These are phyloP conservation scores for Lentinus tigrinus DNA, from an alignment of 768 basidiomycete genomes.

Conservation along the genomic window DNA sequence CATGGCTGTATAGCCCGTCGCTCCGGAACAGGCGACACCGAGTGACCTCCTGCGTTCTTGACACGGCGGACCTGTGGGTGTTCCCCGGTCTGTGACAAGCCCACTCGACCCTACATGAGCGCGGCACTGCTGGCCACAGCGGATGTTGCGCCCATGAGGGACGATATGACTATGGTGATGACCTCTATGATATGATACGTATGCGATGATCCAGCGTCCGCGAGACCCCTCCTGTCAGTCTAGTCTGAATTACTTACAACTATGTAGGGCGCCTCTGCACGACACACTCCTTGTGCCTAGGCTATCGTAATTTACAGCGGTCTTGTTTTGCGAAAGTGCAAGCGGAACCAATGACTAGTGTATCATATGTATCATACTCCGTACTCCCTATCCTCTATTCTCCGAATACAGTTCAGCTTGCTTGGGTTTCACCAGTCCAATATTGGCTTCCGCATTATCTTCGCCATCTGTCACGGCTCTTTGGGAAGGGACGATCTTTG, in stretches of 20 bases:
- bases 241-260: not conserved
- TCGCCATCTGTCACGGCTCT: too few relatives aligned
- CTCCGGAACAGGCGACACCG: not conserved
- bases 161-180: slow-evolving; percentile 16
- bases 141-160: slow-evolving; percentile 2
- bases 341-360: not conserved
- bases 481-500: too few relatives aligned
- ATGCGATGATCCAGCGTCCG: slow-evolving; percentile 4
- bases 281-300: not conserved
- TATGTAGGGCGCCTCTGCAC: slow-evolving; percentile 5
- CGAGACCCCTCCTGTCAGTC: slow-evolving; percentile 11
- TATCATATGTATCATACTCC: slow-evolving; percentile 18
- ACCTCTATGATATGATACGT: slow-evolving; percentile 6
- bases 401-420: not conserved
- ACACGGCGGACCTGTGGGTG: too few relatives aligned
- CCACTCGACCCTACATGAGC: not conserved
- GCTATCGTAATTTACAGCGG: slow-evolving; percentile 6
- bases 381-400: not conserved
- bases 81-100: too few relatives aligned
- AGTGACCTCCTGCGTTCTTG: not conserved
- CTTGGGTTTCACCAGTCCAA: not conserved
- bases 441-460: too few relatives aligned
- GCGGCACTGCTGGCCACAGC: slow-evolving; percentile 6
- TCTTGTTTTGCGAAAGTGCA: not conserved
- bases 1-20: slow-evolving; percentile 48